These are phyloP conservation scores for Wickerhamomyces ciferrii DNA, from an alignment of 805 yeast species.

Conservation along the genomic window DNA sequence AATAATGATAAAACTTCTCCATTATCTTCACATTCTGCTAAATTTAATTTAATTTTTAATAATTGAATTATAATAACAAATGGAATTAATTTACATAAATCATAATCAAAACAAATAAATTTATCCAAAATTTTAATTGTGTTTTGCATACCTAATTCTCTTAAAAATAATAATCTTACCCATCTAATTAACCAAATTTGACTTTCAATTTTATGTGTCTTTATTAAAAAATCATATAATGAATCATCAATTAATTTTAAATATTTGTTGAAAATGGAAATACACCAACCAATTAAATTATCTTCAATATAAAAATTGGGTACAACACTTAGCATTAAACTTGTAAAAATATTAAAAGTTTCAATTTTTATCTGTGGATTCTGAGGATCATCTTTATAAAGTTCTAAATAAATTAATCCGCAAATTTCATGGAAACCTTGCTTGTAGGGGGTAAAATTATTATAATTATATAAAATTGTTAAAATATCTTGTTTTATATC, in stretches of 20 bases:
- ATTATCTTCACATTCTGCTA: constrained; percentile 40
- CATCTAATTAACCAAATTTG: constrained; percentile 50
- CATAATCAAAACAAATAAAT: constrained; percentile 26
- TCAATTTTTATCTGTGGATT: constrained; percentile 23
- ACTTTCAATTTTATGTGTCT: constrained; percentile 38
- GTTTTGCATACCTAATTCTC: constrained; percentile 38
- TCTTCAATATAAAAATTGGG: constrained; percentile 39
- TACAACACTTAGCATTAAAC: constrained; percentile 36
- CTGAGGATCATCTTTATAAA: constrained; percentile 28
- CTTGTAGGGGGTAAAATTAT: constrained; percentile 27
- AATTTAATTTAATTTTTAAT: constrained; percentile 36
- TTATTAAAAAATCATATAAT: constrained; percentile 37
- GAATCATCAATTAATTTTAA: constrained; percentile 41
- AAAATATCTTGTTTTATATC: constrained; percentile 13
- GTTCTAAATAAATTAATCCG: constrained; percentile 38
- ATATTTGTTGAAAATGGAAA: constrained; percentile 32
- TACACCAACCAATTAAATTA: constrained; percentile 36
- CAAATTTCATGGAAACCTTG: constrained; percentile 51
- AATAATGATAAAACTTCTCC: constrained; percentile 40
- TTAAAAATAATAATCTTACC: constrained; percentile 36
- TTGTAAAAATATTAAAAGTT: constrained; percentile 39
- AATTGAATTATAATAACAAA: constrained; percentile 35
- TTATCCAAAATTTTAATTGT: constrained; percentile 37
- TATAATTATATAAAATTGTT: constrained; percentile 19
- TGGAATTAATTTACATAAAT: constrained; percentile 29